Conservation (phyloP, 2,329 filamentous ascomycete genomes). For the Volutella citrinella region DNA sequence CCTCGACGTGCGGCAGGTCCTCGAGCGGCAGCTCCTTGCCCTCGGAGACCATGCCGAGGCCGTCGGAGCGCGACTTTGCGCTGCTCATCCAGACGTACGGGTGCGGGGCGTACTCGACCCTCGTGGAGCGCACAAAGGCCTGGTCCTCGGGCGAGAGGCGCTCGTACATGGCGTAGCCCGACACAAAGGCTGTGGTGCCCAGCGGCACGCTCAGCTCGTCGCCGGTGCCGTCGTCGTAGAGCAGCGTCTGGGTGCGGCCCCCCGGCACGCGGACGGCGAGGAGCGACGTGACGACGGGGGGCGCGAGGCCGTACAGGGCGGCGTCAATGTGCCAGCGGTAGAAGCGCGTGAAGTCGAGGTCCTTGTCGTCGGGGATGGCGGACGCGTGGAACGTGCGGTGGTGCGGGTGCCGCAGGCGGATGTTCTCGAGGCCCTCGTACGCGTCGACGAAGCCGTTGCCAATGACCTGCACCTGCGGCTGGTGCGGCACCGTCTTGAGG, state of each 20-base stretch:
- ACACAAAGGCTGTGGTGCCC: conserved; percentile 74
- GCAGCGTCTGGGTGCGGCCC: conserved; percentile 62
- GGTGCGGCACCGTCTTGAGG: conserved; percentile 75
- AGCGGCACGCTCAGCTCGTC: conserved; percentile 67
- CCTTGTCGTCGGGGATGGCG: conserved; percentile 52
- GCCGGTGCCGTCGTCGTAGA: conserved; percentile 69
- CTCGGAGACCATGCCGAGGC: conserved; percentile 69
- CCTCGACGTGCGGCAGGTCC: conserved; percentile 63
- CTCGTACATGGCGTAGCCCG: conserved; percentile 69
- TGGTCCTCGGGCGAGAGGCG: conserved; percentile 63
- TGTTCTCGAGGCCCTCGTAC: conserved; percentile 68
- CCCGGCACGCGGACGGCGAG: conserved; percentile 71
- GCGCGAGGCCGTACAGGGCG: conserved; percentile 71
- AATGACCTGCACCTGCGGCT: conserved; percentile 73
- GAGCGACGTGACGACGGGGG: conserved; percentile 69
- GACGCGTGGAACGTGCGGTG: conserved; percentile 74
- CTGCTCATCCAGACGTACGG: conserved; percentile 80
- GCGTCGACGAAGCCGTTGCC: conserved; percentile 68
- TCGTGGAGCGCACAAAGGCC: conserved; percentile 63
- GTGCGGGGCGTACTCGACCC: conserved; percentile 73
- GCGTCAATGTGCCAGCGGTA: conserved; percentile 83
- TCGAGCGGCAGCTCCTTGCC: conserved; percentile 56
- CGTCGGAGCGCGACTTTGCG: conserved; percentile 64
- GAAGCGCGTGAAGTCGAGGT: conserved; percentile 53
- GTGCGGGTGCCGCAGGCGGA: conserved; percentile 71